Evolutionary conservation across 176 grass and related monocot genomes (phyloP).

Genomic region (Oryza meyeriana): DNA sequence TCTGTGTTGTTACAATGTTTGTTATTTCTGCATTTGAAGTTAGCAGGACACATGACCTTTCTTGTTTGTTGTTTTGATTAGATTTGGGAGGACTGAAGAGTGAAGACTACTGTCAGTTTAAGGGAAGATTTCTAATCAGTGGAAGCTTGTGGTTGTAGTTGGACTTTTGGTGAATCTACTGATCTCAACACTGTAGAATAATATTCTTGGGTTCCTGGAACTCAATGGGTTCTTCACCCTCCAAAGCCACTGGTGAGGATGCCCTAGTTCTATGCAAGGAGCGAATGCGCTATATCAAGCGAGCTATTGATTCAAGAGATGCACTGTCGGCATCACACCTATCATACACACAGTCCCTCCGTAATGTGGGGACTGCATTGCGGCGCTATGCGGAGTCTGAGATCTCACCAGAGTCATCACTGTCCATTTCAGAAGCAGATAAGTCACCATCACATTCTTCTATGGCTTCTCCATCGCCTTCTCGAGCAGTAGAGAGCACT

Average conservation of each 20-base stretch:
- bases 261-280: constrained; percentile 88
- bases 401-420: constrained; percentile 56
- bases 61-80: background rate
- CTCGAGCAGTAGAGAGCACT: constrained; percentile 39
- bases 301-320: constrained; percentile 69
- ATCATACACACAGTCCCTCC: constrained; percentile 73
- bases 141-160: constrained; percentile 3
- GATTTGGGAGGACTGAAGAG: background rate
- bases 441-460: constrained; percentile 92
- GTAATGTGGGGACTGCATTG: constrained; percentile 55
- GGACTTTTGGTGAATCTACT: constrained; percentile 15
- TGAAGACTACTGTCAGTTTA: background rate
- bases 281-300: constrained; percentile 63
- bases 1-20: background rate
- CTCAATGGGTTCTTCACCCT: constrained; percentile 75
- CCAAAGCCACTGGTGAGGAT: constrained; percentile 70
- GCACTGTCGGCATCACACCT: constrained; percentile 79
- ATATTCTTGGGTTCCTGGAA: background rate
- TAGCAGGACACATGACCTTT: background rate
- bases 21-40: background rate
- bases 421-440: constrained; percentile 81
- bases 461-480: constrained; percentile 78
- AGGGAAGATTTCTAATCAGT: background rate
- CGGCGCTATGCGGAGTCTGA: constrained; percentile 70
- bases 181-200: background rate